Evolutionary conservation across 2,329 filamentous ascomycete species (phyloP), one percentile per base, ranked within the genome.

Genomic region (Ophiostoma australiae): DNA sequence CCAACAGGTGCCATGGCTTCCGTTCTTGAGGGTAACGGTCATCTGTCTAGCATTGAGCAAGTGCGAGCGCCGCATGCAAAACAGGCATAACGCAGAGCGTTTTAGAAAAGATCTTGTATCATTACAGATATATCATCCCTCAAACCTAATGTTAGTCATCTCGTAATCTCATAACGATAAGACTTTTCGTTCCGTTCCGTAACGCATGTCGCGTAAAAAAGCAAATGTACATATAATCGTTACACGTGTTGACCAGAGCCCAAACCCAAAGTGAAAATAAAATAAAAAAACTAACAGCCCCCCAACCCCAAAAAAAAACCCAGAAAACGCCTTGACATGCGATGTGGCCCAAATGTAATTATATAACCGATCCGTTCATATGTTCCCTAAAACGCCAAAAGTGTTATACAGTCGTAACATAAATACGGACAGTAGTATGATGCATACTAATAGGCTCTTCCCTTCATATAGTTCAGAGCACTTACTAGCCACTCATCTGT

Each of bases 391-490:
- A 63, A 63, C 58, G 27, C 58, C 58, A 63, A 33, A 20, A 33
- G 7, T 63, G 27, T 17, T 63, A 31, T 33, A 63, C 58, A 63
- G 27, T 63, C 15, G 44, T 48, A 48, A 8, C 44, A n/a, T 48
- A 48, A 48, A 33, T 13, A 63, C 27, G 15, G 35, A 75, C 10
- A 58, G 23, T 27, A 58, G 52, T 23, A 31, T 48, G 23, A 31
- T 48, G 23, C 6, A 20, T 33, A 27, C 23, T 27, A 58, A 27
- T 63, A 20, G 13, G 0, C 31, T 31, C 4, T 8, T 11, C 10
- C 23, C 10, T 52, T 33, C 58, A 37, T 23, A 20, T 48, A 20
- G 20, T 20, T 8, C 44, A 48, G 44, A 48, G 17, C 17, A 8
- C 11, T 70, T 23, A 63, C 11, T 27, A 10, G 23, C 48, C 61